Evolutionary conservation across 1,139 yeast species (phyloP).

Genomic region (Taphrina confusa): DNA sequence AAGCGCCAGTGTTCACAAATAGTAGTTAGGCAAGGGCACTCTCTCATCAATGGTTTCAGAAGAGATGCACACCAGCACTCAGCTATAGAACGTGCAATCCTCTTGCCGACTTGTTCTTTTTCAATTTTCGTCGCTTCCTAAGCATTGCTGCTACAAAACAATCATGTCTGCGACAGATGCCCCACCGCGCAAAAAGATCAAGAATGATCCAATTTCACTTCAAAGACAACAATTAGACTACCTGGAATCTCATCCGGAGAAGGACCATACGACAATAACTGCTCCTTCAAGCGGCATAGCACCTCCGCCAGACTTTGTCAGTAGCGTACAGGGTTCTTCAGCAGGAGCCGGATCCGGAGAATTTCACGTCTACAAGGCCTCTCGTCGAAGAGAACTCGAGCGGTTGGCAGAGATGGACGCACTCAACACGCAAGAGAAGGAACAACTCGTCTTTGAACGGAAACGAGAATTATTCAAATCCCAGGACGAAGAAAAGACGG

Average conservation of each 20-base stretch:
- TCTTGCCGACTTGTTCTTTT: too few relatives aligned
- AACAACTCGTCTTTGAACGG: constrained; percentile 43
- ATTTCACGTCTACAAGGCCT: constrained; percentile 48
- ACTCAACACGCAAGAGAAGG: constrained; percentile 41
- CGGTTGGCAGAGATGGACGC: constrained; percentile 43
- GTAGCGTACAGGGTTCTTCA: constrained; percentile 45
- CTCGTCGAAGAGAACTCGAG: constrained; percentile 46
- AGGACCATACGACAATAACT: constrained; percentile 2
- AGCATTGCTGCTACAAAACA: too few relatives aligned
- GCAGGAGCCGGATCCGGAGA: constrained; percentile 51
- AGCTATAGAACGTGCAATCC: too few relatives aligned
- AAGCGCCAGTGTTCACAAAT: too few relatives aligned
- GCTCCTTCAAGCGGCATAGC: not conserved
- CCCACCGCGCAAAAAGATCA: constrained; percentile 15
- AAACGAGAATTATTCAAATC: constrained; percentile 36
- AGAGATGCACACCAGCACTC: too few relatives aligned
- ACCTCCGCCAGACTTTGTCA: constrained; percentile 41
- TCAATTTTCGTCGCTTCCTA: too few relatives aligned
- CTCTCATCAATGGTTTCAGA: too few relatives aligned
- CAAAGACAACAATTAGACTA: constrained; percentile 18
- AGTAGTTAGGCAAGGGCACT: too few relatives aligned
- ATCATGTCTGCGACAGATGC: not conserved
- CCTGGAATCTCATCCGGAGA: constrained; percentile 14
- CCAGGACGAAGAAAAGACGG: constrained; percentile 44
- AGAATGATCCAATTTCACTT: constrained; percentile 15